These are phyloP conservation scores for Zychaea mexicana DNA, from an alignment of 371 early-diverging fungal genomes.

Conservation along the genomic window DNA sequence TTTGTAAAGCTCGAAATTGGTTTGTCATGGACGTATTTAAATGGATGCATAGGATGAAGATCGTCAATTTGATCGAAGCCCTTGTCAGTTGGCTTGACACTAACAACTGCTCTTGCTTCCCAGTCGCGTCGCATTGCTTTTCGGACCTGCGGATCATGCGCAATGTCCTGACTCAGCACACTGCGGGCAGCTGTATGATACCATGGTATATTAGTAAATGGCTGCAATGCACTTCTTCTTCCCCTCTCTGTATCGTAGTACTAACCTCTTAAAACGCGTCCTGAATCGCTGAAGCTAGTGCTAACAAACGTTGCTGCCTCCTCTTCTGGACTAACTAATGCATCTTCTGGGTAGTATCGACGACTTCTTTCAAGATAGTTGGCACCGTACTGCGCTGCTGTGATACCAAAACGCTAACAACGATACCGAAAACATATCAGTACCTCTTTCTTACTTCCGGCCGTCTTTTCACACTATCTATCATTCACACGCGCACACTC, in stretches of 20 bases:
- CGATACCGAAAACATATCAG: neutral
- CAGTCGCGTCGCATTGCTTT: constrained; percentile 80
- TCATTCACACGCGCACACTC: too few relatives aligned
- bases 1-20: constrained; percentile 71
- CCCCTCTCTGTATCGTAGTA: too few relatives aligned
- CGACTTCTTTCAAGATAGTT: constrained; percentile 60
- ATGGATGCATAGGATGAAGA: constrained; percentile 80
- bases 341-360: constrained; percentile 62
- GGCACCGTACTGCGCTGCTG: constrained; percentile 68
- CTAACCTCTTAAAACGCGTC: constrained; percentile 10
- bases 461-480: neutral
- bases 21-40: constrained; percentile 86
- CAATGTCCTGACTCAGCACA: constrained; percentile 78
- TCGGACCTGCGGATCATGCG: constrained; percentile 82
- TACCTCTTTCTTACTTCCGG: neutral
- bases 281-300: constrained; percentile 49
- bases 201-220: neutral
- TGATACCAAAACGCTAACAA: constrained; percentile 58
- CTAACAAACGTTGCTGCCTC: constrained; percentile 65
- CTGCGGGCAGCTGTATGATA: constrained; percentile 58
- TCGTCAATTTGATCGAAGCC: constrained; percentile 79
- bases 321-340: constrained; percentile 51
- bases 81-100: constrained; percentile 82
- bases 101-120: constrained; percentile 67
- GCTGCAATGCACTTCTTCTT: neutral